phyloP scores from a whole-genome alignment of 2,329 filamentous ascomycete species.

The Phialophora verrucosa region DNA sequence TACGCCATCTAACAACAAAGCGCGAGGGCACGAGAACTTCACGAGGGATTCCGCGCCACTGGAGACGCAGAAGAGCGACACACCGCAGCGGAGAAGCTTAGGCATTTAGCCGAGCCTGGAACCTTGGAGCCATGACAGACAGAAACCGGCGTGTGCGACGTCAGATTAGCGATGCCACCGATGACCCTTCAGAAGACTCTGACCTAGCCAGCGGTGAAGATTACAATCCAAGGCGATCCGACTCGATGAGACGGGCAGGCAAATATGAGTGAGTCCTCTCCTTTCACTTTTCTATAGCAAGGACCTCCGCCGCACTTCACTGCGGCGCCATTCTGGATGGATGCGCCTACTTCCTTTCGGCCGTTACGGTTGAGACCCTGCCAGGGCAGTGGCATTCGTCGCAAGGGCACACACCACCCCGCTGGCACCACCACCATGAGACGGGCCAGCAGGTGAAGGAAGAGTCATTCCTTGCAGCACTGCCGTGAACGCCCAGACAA shows the following conservation, averaged over 20 bases:
- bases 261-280: slow-evolving; percentile 38
- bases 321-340: background rate
- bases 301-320: background rate
- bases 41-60: slow-evolving; percentile 27
- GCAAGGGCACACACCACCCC: background rate
- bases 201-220: slow-evolving; percentile 37
- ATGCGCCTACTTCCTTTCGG: background rate
- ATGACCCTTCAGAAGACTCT: slow-evolving; percentile 38
- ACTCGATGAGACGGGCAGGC: slow-evolving; percentile 37
- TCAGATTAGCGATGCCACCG: slow-evolving; percentile 39
- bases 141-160: slow-evolving; percentile 38
- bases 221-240: slow-evolving; percentile 33
- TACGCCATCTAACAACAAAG: background rate
- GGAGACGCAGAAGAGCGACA: slow-evolving; percentile 23
- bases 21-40: slow-evolving; percentile 27
- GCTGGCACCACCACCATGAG: slow-evolving; percentile 3
- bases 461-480: background rate
- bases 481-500: background rate
- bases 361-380: background rate
- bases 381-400: background rate
- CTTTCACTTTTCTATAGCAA: background rate
- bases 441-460: background rate
- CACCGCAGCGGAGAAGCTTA: slow-evolving; percentile 15
- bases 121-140: slow-evolving; percentile 36
- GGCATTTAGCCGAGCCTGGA: slow-evolving; percentile 30